phyloP scores from a whole-genome alignment of 768 basidiomycete genomes.

The Suillus occidentalis region DNA sequence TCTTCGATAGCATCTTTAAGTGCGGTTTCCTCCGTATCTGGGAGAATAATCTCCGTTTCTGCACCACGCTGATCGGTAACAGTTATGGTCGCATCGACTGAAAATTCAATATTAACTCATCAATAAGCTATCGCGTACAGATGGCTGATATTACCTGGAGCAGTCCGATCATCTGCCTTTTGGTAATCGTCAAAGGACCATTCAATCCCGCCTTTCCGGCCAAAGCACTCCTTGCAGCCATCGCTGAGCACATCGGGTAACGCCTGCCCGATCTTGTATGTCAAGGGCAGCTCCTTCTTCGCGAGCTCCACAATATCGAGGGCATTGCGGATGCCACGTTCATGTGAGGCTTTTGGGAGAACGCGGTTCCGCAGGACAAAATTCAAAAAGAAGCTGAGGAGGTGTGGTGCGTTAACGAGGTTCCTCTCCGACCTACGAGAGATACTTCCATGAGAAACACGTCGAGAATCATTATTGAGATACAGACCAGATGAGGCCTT shows the following conservation, averaged over 20 bases:
- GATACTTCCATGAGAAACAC: slow-evolving; percentile 6
- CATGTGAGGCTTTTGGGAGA: slow-evolving; percentile 47
- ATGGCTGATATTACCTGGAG: slow-evolving; percentile 11
- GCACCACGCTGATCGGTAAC: slow-evolving; percentile 20
- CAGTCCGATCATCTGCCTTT: background rate
- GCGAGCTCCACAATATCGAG: slow-evolving; percentile 43
- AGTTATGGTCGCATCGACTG: slow-evolving; percentile 16
- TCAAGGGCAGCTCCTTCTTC: slow-evolving; percentile 43
- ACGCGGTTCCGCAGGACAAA: slow-evolving; percentile 59
- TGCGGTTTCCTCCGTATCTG: slow-evolving; percentile 21
- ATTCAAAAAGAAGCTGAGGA: slow-evolving; percentile 59
- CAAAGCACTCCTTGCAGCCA: slow-evolving; percentile 53
- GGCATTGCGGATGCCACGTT: slow-evolving; percentile 47
- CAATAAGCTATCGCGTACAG: background rate
- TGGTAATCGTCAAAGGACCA: slow-evolving; percentile 18
- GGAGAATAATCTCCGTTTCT: slow-evolving; percentile 19
- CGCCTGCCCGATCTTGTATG: slow-evolving; percentile 37
- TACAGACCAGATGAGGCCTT: slow-evolving; percentile 69
- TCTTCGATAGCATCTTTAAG: slow-evolving; percentile 31
- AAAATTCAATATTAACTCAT: slow-evolving; percentile 10
- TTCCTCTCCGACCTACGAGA: slow-evolving; percentile 45
- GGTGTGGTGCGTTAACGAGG: slow-evolving; percentile 49
- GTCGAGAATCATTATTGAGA: background rate
- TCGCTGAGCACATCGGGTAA: slow-evolving; percentile 48
- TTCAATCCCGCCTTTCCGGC: slow-evolving; percentile 43